Evolutionary conservation across 371 early-diverging fungal genomes (phyloP), one percentile per base, ranked within the genome.

Genomic region (Conidiobolus incongruus): DNA sequence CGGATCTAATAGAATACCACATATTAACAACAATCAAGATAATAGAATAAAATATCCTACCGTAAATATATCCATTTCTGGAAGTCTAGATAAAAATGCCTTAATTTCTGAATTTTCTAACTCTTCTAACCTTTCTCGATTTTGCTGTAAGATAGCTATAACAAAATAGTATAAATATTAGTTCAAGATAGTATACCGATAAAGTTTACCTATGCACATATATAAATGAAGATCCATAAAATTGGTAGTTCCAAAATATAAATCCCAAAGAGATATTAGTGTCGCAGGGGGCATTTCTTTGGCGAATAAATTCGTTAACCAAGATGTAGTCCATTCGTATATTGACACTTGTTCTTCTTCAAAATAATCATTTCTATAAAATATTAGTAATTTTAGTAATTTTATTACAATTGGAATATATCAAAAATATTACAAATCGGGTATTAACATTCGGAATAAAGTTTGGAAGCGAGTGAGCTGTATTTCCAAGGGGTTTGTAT

Each of bases 311-410:
- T 66, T 69, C 39, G 72, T 76, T 35, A 91, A 64, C 81, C 90
- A 89, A 11, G 85, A 79, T n/a, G 83, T 70, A 1, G 76, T 73
- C 84, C 86, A 88, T 44, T 86, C 91, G 50, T 78, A 74, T 35
- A 84, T 62, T 39, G 85, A 80, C 21, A 91, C 84, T 51, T 91
- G 90, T 49, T 93, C 93, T 38, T 93, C 93, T 56, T 89, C 87
- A 62, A 93, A 88, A 58, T 83, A 86, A 52, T 71, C 80, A 34
- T 49, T 46, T 35, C 53, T 52, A 33, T 6, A 44, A 22, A 32
- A 34, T 3, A 33, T 1, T n/a, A 19, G 10, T 20, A 20, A 2
- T 4, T 5, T 12, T n/a, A n/a, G n/a, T n/a, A n/a, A n/a, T n/a
- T n/a, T n/a, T n/a, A n/a, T 11, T 28, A 7, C 22, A 6, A n/a